Evolutionary conservation across 2,329 filamentous ascomycete species (phyloP), one percentile per base, ranked within the genome.

Genomic region (Aspergillus brasiliensis): DNA sequence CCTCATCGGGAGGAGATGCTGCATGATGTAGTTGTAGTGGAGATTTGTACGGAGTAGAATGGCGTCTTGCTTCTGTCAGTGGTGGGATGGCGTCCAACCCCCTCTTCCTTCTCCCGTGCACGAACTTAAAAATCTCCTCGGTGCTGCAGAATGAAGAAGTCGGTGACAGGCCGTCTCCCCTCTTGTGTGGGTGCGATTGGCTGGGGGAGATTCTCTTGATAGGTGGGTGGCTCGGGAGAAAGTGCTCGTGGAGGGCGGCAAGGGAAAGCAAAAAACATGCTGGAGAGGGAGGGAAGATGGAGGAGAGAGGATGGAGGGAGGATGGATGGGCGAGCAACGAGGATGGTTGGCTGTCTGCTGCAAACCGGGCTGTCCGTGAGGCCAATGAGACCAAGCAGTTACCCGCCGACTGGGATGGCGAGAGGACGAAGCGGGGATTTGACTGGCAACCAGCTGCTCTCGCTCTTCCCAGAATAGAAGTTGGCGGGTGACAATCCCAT

Each of bases 201-300:
- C 6, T 15, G 3, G 13, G 23, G 31, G 8, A 10, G 28, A 19
- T 44, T 44, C 19, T 44, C 13, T 44, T 54, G 23, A 54, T 54
- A 54, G 51, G 51, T 25, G n/a, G 3, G 3, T 21, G 51, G 38
- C 40, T 21, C 21, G 23, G 38, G 19, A 42, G 21, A 25, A 17
- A 10, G 51, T 17, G 8, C 38, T 44, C 23, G 17, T 46, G 52
- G 38, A 23, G 38, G 52, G 52, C 52, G 52, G 52, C 52, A 55
- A 55, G 40, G n/a, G 42, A 28, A 28, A 17, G 34, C 34, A 46
- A 44, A 44, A 44, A 21, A 8, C 46, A 28, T 49, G 25, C 8
- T n/a, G 25, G n/a, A n/a, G 19, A 46, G n/a, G n/a, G n/a, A n/a
- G n/a, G n/a, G 31, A 10, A 31, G 28, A 15, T 34, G 28, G 28